Evolutionary conservation across 1,284 basidiomycete species (phyloP).

Genomic region (Ganoderma lucidum): DNA sequence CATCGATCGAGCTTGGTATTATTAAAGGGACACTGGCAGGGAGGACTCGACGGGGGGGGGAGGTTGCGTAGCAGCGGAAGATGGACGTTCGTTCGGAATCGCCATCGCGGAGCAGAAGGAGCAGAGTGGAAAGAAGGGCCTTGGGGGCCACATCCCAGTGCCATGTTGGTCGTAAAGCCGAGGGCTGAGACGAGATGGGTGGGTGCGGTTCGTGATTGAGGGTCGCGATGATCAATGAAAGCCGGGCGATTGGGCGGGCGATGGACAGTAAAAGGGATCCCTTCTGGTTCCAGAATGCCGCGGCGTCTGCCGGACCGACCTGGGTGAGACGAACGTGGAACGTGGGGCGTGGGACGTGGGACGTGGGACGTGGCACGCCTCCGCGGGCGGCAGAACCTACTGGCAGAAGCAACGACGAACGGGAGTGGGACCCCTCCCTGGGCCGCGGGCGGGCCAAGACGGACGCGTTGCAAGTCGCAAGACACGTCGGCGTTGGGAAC

Average conservation of each 20-base stretch:
- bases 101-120: not conserved
- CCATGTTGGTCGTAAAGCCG: not conserved
- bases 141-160: not conserved
- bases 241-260: conserved; percentile 1
- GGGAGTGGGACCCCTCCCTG: not conserved
- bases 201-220: not conserved
- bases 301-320: conserved; percentile 5
- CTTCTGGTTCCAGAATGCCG: not conserved
- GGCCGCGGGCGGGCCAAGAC: conserved; percentile 1
- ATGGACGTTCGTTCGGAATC: not conserved
- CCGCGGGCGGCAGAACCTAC: not conserved
- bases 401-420: not conserved
- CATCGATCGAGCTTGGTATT: not conserved
- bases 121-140: not conserved
- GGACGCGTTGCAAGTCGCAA: not conserved
- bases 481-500: not conserved
- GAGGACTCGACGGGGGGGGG: not conserved
- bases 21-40: not conserved
- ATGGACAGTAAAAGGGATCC: not conserved
- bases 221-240: not conserved
- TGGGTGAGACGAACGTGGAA: not conserved
- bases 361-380: not conserved
- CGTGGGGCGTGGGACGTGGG: not conserved
- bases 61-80: not conserved
- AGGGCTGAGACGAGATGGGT: conserved; percentile 2